Conservation (phyloP, 2,329 filamentous ascomycete genomes). For the Pseudopithomyces maydicus region DNA sequence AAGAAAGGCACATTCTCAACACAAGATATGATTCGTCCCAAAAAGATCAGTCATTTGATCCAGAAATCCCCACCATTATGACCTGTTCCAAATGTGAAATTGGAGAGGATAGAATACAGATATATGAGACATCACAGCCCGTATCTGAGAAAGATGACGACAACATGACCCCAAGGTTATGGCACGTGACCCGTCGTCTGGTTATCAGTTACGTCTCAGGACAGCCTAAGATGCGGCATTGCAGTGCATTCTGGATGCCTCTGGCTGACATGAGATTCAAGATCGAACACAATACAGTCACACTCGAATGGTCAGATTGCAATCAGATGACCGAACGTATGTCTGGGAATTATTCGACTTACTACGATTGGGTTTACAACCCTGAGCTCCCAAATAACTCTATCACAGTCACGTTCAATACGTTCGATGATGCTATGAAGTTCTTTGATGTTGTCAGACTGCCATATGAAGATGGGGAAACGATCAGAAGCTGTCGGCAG, state of each 20-base stretch:
- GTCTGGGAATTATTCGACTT: constrained; percentile 18
- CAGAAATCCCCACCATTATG: constrained; percentile 6
- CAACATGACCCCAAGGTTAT: constrained; percentile 12
- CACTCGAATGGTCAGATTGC: constrained; percentile 26
- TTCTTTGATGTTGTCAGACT: constrained; percentile 18
- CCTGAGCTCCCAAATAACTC: constrained; percentile 19
- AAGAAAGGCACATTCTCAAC: constrained; percentile 26
- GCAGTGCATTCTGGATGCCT: constrained; percentile 27
- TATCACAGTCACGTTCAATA: constrained; percentile 16
- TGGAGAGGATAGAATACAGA: constrained; percentile 14
- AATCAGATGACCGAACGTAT: constrained; percentile 21
- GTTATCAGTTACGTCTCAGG: constrained; percentile 8
- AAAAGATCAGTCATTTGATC: neutral
- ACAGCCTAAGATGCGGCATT: constrained; percentile 9
- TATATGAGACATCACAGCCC: constrained; percentile 16
- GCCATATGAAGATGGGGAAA: constrained; percentile 16
- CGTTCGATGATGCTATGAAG: constrained; percentile 7
- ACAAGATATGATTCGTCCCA: constrained; percentile 2
- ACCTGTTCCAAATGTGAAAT: constrained; percentile 16
- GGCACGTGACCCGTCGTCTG: constrained; percentile 17
- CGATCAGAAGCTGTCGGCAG: constrained; percentile 7
- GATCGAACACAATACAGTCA: constrained; percentile 8
- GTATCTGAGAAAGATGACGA: neutral
- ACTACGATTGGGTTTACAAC: constrained; percentile 25
- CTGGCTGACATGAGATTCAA: constrained; percentile 19